A percentile compares a stretch with the other conserved stretches of the same genome.
Evolutionary conservation across 2,329 filamentous ascomycete genomes (phyloP).

Genomic region (Alternaria triticina): DNA sequence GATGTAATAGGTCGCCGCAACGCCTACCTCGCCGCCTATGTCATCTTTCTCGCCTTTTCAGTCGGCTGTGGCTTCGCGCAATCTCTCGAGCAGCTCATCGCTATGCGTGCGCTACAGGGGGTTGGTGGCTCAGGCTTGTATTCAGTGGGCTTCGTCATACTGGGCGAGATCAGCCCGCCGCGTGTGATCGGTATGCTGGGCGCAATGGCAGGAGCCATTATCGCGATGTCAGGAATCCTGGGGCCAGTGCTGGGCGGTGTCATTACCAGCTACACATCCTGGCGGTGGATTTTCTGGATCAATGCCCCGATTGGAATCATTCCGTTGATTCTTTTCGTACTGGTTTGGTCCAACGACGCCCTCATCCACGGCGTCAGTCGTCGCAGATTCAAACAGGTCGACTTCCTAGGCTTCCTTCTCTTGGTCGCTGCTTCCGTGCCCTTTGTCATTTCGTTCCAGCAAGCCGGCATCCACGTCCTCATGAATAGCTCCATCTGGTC

Average conservation of each 20-base stretch:
- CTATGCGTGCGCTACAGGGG: slow-evolving; percentile 43
- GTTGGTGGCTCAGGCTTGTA: slow-evolving; percentile 41
- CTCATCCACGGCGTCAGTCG: slow-evolving; percentile 1
- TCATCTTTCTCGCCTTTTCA: slow-evolving; percentile 40
- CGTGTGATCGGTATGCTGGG: slow-evolving; percentile 6
- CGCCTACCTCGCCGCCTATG: slow-evolving; percentile 28
- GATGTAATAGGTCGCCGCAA: slow-evolving; percentile 43
- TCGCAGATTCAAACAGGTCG: slow-evolving; percentile 9
- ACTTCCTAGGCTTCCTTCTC: slow-evolving; percentile 60
- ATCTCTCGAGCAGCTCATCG: slow-evolving; percentile 40
- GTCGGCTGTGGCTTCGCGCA: slow-evolving; percentile 39
- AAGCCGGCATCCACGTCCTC: slow-evolving; percentile 48
- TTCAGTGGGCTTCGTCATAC: slow-evolving; percentile 35
- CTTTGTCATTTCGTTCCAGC: slow-evolving; percentile 65
- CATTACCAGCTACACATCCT: slow-evolving; percentile 38
- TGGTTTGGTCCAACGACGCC: slow-evolving; percentile 7
- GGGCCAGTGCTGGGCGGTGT: slow-evolving; percentile 25
- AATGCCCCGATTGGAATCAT: slow-evolving; percentile 32
- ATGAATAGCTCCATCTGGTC: slow-evolving; percentile 5
- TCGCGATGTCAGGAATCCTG: slow-evolving; percentile 11
- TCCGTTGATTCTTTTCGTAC: slow-evolving; percentile 21
- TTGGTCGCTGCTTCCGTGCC: slow-evolving; percentile 60
- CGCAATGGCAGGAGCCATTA: slow-evolving; percentile 7
- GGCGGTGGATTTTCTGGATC: slow-evolving; percentile 54
- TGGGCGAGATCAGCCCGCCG: slow-evolving; percentile 37